Conservation (phyloP, 352 stramenopile genomes). For the Elongisporangium prolatum region DNA sequence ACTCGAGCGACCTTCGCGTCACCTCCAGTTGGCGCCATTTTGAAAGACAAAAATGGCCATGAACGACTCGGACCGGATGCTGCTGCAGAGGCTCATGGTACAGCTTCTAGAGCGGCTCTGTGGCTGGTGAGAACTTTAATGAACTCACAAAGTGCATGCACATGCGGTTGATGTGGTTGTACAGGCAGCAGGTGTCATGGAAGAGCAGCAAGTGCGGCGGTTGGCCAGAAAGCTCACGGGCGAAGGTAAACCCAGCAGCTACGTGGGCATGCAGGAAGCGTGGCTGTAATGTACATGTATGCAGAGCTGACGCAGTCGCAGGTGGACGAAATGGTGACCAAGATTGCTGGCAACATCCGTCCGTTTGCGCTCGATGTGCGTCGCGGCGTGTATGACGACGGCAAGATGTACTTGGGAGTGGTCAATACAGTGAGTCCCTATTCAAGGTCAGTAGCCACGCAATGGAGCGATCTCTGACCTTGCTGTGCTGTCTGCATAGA, state of each 20-base stretch:
- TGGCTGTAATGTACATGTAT: too few species aligned
- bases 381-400: constrained; percentile 75
- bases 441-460: neutral
- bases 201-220: constrained; percentile 51
- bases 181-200: constrained; percentile 60
- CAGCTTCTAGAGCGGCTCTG: neutral
- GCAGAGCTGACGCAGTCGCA: constrained; percentile 43
- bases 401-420: constrained; percentile 74
- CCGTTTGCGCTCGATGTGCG: constrained; percentile 70
- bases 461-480: neutral
- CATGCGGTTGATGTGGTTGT: neutral
- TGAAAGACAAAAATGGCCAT: constrained; percentile 24
- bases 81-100: constrained; percentile 76
- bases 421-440: constrained; percentile 59
- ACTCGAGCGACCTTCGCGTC: neutral
- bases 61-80: constrained; percentile 66
- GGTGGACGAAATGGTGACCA: constrained; percentile 65
- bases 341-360: constrained; percentile 51
- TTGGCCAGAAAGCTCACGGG: constrained; percentile 56
- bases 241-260: constrained; percentile 31
- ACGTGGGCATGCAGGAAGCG: too few species aligned
- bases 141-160: neutral
- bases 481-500: constrained; percentile 21
- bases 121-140: neutral
- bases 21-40: constrained; percentile 15